Conservation (phyloP, 345 rosid species). For the Eucalyptus erythrocorys region DNA sequence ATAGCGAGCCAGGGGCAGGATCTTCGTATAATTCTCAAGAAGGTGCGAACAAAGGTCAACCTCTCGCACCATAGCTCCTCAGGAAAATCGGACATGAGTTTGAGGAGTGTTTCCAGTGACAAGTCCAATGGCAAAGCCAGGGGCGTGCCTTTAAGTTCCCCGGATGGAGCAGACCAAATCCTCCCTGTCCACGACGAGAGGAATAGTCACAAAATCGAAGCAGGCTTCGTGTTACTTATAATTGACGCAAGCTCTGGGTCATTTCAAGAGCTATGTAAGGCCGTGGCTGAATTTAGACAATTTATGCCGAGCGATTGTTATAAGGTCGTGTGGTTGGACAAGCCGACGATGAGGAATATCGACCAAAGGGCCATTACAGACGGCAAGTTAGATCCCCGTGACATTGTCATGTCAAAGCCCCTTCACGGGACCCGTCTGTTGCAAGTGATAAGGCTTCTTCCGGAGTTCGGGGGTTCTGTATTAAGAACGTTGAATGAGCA, state of each 20-base stretch:
- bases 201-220: not conserved
- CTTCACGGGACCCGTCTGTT: slow-evolving; percentile 66
- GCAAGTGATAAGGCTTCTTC: slow-evolving; percentile 32
- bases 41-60: slow-evolving; percentile 3
- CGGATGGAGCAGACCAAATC: slow-evolving; percentile 35
- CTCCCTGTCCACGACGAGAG: slow-evolving; percentile 1
- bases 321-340: slow-evolving; percentile 67
- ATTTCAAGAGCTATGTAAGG: slow-evolving; percentile 9
- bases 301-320: slow-evolving; percentile 10
- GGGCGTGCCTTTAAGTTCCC: slow-evolving; percentile 35
- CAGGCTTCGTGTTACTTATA: slow-evolving; percentile 32
- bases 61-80: slow-evolving; percentile 27
- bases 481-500: not conserved
- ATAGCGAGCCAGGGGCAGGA: slow-evolving; percentile 27
- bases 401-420: slow-evolving; percentile 33
- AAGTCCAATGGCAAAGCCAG: slow-evolving; percentile 14
- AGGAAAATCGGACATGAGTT: slow-evolving; percentile 24
- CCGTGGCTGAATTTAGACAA: slow-evolving; percentile 32
- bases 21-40: slow-evolving; percentile 15
- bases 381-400: slow-evolving; percentile 4
- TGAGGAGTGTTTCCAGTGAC: slow-evolving; percentile 4
- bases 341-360: slow-evolving; percentile 10
- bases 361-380: not conserved
- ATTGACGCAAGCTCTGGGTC: slow-evolving; percentile 47
- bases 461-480: slow-evolving; percentile 38